Conservation (phyloP, 371 early-diverging fungal species). For the Dipsacomyces acuminosporus region DNA sequence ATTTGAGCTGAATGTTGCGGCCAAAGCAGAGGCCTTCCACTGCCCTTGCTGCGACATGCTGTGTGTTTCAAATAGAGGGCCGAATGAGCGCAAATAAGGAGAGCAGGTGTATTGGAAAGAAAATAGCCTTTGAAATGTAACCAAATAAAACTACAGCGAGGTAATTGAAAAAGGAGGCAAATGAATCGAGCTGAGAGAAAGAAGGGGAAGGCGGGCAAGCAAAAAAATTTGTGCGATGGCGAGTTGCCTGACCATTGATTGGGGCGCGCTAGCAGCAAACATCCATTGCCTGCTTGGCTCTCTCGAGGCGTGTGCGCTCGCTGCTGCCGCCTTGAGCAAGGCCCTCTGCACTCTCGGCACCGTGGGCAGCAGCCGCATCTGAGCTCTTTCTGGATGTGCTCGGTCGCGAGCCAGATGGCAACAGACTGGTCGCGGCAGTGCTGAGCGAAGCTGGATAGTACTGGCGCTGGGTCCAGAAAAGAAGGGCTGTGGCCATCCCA, state of each 20-base stretch:
- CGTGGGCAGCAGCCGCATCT: background rate
- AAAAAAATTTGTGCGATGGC: no score
- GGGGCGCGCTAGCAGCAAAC: conserved; percentile 3
- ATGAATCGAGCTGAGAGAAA: no score
- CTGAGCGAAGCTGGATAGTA: background rate
- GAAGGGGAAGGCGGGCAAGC: no score
- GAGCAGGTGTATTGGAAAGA: no score
- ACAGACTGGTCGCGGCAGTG: background rate
- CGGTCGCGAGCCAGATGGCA: conserved; percentile 11
- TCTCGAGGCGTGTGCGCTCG: background rate
- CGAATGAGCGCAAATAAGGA: no score
- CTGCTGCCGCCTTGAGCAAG: background rate
- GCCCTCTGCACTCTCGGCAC: background rate
- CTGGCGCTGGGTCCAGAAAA: conserved; percentile 43
- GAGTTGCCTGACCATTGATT: no score
- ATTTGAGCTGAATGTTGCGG: conserved; percentile 35
- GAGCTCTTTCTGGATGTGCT: background rate
- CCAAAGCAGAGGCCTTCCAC: conserved; percentile 38
- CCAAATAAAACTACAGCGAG: no score
- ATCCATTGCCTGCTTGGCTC: conserved; percentile 9
- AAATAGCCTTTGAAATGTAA: no score
- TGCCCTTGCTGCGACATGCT: conserved; percentile 44
- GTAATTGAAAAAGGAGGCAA: no score
- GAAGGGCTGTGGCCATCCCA: conserved; percentile 55
- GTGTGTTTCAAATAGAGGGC: no score